Evolutionary conservation across 805 yeast genomes (phyloP).

Genomic region (Saturnispora gosingensis): DNA sequence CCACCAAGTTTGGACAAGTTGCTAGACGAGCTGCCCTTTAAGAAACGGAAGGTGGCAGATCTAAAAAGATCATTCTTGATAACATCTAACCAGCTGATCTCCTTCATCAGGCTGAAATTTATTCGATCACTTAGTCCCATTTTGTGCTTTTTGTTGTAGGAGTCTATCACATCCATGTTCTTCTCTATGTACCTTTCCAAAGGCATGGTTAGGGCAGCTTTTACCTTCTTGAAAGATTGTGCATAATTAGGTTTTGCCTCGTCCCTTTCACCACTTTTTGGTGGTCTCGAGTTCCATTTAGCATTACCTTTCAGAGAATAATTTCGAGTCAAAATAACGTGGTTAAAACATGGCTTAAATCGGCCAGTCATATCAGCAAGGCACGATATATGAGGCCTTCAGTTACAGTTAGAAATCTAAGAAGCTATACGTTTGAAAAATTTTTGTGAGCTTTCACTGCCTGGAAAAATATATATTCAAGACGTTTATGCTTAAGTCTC

Average conservation of each 20-base stretch:
- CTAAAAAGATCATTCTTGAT: constrained; percentile 12
- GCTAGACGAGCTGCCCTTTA: constrained; percentile 8
- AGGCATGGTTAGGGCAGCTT: constrained; percentile 13
- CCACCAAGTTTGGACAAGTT: not conserved
- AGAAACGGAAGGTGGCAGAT: constrained; percentile 13
- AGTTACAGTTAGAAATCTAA: no score
- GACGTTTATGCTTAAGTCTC: not conserved
- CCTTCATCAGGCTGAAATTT: constrained; percentile 14
- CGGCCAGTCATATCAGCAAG: not conserved
- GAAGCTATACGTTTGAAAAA: not conserved
- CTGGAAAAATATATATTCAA: not conserved
- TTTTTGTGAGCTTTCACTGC: not conserved
- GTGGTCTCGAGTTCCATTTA: not conserved
- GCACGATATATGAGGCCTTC: not conserved
- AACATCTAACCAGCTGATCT: constrained; percentile 16
- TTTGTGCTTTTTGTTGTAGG: constrained; percentile 18
- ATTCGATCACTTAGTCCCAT: constrained; percentile 18
- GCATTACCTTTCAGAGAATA: not conserved
- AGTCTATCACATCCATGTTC: constrained; percentile 19
- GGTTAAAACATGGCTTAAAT: not conserved
- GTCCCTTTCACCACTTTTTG: not conserved
- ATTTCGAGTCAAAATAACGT: not conserved
- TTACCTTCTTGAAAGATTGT: constrained; percentile 15
- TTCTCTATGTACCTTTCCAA: constrained; percentile 17
- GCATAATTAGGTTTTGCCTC: constrained; percentile 15